These are phyloP conservation scores for Aspergillus chevalieri DNA, from an alignment of 2,329 filamentous ascomycete genomes.

Conservation along the genomic window DNA sequence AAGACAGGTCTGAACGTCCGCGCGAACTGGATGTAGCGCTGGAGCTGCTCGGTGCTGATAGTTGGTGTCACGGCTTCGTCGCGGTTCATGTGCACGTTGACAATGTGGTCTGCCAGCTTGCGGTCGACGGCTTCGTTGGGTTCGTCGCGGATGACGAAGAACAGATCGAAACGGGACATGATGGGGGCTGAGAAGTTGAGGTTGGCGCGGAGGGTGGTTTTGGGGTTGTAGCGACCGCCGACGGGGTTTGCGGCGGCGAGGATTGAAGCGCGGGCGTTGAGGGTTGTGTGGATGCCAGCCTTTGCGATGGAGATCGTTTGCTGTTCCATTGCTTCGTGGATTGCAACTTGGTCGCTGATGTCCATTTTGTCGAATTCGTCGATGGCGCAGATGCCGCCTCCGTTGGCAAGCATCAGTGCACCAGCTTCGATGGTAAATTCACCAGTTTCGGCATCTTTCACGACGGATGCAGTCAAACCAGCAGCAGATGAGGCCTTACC, in stretches of 20 bases:
- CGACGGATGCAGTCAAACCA: constrained; percentile 91
- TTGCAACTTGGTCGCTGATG: constrained; percentile 90
- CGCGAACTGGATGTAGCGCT: constrained; percentile 95
- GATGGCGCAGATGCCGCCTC: constrained; percentile 96
- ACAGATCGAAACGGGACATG: constrained; percentile 98
- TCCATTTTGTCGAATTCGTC: constrained; percentile 99
- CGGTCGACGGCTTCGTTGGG: constrained; percentile 89
- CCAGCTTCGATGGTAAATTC: constrained; percentile 98
- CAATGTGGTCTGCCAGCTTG: constrained; percentile 89
- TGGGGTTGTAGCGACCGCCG: constrained; percentile 89
- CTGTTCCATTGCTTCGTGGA: constrained; percentile 99
- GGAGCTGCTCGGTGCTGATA: constrained; percentile 91
- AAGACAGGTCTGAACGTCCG: constrained; percentile 92
- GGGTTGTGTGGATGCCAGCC: constrained; percentile 92
- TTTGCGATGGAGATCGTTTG: constrained; percentile 99
- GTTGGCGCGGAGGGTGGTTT: constrained; percentile 85
- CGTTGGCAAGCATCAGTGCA: constrained; percentile 83
- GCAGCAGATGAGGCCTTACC: constrained; percentile 96
- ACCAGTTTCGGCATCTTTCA: constrained; percentile 97
- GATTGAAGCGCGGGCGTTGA: constrained; percentile 92
- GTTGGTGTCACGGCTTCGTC: constrained; percentile 89
- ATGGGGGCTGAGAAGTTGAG: constrained; percentile 99
- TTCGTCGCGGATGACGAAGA: constrained; percentile 96
- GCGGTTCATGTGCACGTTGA: constrained; percentile 84
- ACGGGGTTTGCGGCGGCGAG: constrained; percentile 95